Base-by-base conservation (phyloP, 169 alveolate species). In the Eimeria maxima region DNA sequence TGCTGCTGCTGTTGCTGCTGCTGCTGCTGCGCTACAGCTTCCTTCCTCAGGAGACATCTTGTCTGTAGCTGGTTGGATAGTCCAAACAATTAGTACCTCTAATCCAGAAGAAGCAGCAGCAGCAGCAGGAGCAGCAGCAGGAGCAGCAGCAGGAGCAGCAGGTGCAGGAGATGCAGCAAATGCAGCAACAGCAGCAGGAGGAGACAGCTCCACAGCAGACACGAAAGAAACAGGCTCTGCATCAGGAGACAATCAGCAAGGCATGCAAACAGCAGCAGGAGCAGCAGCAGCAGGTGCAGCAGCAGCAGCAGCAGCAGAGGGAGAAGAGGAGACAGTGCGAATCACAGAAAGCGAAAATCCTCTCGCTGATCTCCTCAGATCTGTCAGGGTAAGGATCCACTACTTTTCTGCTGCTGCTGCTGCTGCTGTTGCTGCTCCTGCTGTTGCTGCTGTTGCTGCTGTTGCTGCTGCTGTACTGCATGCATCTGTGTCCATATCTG, bases 1-100 rank as follows among this genome's bases (percentile, higher is more conserved):
- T 6, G 80, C 47, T 69, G 80, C 80, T 69, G 80, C 45, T 69
- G 78, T 14, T 69, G 78, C 78, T 69, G 80, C 45, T 69, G 80
- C 80, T 69, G 80, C 47, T 69, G 42, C 81, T 71, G 81, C 57
- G 90, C 81, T 60, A 71, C 94, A 94, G 94, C 76, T 18, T 42
- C 94, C 96, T 57, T 73, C 93, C 16, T 90, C 96, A 18, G 96
- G 83, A 18, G 96, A 94, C 81, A 87, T 87, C 55, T 76, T 86
- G 71, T 63, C 84, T 6, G 73, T 87, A 44, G 93, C 96, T 4
- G 93, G 94, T 50, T 86, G 90, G 81, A 87, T 80, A 74, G 71
- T 60, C 44, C 44, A 78, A 55, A 50, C 71, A 33, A 69, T 38
- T 33, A 73, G 74, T 63, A 22, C 84, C 57, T 38, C 81, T 10